Evolutionary conservation across 352 stramenopile genomes (phyloP), one percentile per base, ranked within the genome.

Genomic region (Phytophthora pistaciae): DNA sequence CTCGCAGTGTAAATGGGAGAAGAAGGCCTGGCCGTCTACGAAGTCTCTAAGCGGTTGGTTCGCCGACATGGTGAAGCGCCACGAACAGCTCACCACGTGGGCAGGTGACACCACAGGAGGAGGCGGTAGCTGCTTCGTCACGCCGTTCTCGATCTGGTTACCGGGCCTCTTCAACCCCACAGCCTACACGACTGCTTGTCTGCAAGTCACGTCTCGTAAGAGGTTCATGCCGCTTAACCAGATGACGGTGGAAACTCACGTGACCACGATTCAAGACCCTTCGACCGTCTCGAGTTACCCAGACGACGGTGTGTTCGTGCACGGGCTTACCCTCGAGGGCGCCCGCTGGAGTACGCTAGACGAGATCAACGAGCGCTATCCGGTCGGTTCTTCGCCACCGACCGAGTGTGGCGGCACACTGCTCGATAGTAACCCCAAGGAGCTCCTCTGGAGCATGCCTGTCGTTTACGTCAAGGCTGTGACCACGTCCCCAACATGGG

Each of bases 391-490:
- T 14, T 83, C 96, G 5, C 94, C 92, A 0, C 78, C 88, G 31
- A 98, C 91, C 18, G 79, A 88, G 61, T 98, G 93, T 62, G 90
- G 87, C 20, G 96, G 96, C 56, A 91, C 84, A 33, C 75, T 99
- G 68, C 82, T 96, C 13, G 96, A 99, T 66, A 98, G 93, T 77
- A 95, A 97, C 60, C 91, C 98, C 10, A 99, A 99, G 79, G 94
- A 99, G 77, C 77, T 99, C 66, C 83, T 99, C 25, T 97, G 92
- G 71, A 73, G 78, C 33, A 89, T 99, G 79, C 97, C 78, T 14
- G 88, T 99, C 16, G 87, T 99, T 56, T 99, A 99, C 77, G 88
- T 99, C 65, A 98, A 98, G 73, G 97, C 94, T 33, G 97, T 99
- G 64, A 91, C 94, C 64, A 98, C 98, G 27, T 86, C 95, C 63